A percentile compares a stretch with the other conserved stretches of the same genome.
phyloP scores from a whole-genome alignment of 768 basidiomycete genomes.

The Porphyrellus cyaneotinctus region DNA sequence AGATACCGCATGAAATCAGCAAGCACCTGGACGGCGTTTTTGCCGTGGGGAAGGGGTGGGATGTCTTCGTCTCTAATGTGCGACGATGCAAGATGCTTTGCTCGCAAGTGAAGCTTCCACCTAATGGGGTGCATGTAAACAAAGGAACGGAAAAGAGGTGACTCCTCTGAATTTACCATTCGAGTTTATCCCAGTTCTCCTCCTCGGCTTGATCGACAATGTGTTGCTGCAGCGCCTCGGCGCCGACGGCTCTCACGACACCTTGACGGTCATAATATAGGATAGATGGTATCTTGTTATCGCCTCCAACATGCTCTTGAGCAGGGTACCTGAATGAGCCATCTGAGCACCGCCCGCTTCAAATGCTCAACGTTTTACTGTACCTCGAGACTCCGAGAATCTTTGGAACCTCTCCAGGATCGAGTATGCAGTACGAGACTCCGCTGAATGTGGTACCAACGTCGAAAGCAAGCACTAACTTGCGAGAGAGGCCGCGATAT shows the following conservation, averaged over 20 bases:
- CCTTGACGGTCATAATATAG: conserved; percentile 45
- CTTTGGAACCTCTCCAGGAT: conserved; percentile 33
- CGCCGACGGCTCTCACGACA: conserved; percentile 38
- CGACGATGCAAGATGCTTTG: conserved; percentile 22
- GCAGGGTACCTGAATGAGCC: conserved; percentile 39
- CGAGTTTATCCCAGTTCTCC: conserved; percentile 1
- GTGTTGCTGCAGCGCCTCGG: conserved; percentile 25
- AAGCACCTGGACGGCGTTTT: conserved; percentile 19
- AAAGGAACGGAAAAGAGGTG: background rate
- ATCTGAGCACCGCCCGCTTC: background rate
- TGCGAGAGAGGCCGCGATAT: conserved; percentile 37
- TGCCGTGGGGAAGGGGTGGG: conserved; percentile 21
- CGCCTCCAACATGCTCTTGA: conserved; percentile 41
- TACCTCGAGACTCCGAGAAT: conserved; percentile 29
- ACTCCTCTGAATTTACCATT: conserved; percentile 1
- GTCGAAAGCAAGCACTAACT: conserved; percentile 43
- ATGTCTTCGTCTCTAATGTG: conserved; percentile 22
- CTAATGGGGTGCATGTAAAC: background rate
- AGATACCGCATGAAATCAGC: conserved; percentile 28
- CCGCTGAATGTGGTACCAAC: conserved; percentile 44
- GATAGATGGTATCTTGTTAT: conserved; percentile 47
- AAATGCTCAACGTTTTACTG: background rate
- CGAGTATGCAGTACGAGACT: conserved; percentile 34
- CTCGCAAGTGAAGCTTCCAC: conserved; percentile 31
- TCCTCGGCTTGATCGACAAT: conserved; percentile 3